A percentile compares a stretch with the other conserved stretches of the same genome.
Evolutionary conservation across 2,329 filamentous ascomycete species (phyloP).

Genomic region (Colletotrichum siamense): DNA sequence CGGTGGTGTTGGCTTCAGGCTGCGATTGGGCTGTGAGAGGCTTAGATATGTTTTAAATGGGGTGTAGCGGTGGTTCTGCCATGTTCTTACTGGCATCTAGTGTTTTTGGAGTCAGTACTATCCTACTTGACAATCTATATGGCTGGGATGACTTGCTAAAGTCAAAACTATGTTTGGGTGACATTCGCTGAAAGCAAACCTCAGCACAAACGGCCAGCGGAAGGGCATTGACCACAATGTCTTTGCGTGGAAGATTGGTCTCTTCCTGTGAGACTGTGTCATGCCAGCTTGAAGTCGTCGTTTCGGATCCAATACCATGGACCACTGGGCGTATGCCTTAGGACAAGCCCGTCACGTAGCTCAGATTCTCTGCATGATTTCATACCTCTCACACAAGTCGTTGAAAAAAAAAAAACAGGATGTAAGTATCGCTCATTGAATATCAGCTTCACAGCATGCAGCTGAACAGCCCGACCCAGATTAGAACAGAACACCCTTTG

Average conservation of each 20-base stretch:
- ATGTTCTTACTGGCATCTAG: not conserved
- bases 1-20: not conserved
- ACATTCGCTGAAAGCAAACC: not conserved
- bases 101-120: not conserved
- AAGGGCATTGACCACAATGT: not conserved
- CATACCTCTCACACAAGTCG: not conserved
- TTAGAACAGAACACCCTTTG: conserved; percentile 15
- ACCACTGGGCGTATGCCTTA: not conserved
- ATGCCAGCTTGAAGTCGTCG: not conserved
- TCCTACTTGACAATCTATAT: not conserved
- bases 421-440: not conserved
- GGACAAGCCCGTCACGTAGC: not conserved
- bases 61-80: not conserved
- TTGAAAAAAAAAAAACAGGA: not conserved
- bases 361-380: not conserved
- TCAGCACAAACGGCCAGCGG: not conserved
- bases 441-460: not conserved
- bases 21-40: not conserved
- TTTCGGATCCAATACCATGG: not conserved
- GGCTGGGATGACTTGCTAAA: not conserved
- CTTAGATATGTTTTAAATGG: not conserved
- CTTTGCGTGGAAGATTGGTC: not conserved
- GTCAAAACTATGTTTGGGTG: not conserved
- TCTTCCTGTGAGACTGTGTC: not conserved
- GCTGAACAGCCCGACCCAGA: not conserved